Base-by-base conservation (phyloP, 768 basidiomycete genomes). In the Auriscalpium vulgare region DNA sequence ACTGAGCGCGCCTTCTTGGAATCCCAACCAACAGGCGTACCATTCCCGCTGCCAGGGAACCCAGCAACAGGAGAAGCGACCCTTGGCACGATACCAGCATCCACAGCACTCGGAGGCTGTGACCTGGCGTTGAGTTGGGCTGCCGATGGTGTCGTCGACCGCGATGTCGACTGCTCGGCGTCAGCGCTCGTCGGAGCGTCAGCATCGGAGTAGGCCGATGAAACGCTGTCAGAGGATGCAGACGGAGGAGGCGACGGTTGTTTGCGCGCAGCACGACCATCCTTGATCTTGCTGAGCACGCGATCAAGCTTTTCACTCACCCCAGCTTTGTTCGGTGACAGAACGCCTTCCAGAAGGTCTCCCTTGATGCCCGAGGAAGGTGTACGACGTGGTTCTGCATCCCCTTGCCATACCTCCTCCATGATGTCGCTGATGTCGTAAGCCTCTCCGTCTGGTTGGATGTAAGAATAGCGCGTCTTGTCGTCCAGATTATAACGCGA, bases 391-490 rank as follows among this genome's bases (percentile, higher is more conserved):
- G 58, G 58, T 1, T 63, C 65, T 21, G 53, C 61, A 51, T 68
- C 70, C 29, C 65, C 82, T n/a, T 81, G 74, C 78, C 89, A 88
- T 63, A 95, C 95, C 69, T 90, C 83, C 66, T 95, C 92, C 48
- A 97, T 80, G 50, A 97, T 86, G 59, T 95, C 88, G 64, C 91
- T 93, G 67, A 98, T 92, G 68, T 98, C 95, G 64, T 85, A 88
- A 0, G 87, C 88, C 71, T 91, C 91, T 2, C 94, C 95, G 59
- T 94, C 91, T 3, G 83, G 78, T 59, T 92, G 86, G 44, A 97
- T 88, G 67, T 92, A 97, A 40, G 95, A 97, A 68, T 99, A 99
- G 0, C 95, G 85, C 72, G 93, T 87, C 47, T 77, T 74, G 60
- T 91, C 87, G 44, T 79, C 82, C 6, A 71, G 67, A 19, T 91